Evolutionary conservation across 1,284 basidiomycete species (phyloP).

Genomic region (Paramarasmius palmivorus): DNA sequence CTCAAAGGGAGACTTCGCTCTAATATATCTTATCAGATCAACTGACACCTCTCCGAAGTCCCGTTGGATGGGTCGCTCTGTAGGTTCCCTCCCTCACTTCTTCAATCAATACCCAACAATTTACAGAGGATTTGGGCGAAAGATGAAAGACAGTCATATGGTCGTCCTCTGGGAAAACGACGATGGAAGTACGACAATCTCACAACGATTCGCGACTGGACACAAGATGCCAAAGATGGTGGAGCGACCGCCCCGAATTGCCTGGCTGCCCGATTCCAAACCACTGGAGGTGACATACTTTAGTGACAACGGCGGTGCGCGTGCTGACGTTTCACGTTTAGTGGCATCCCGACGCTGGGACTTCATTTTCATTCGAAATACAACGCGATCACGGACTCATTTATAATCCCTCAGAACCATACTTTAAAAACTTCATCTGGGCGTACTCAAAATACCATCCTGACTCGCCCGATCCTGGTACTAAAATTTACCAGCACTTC

Average conservation of each 20-base stretch:
- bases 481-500: constrained; percentile 45
- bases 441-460: constrained; percentile 52
- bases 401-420: constrained; percentile 32
- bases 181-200: constrained; percentile 40
- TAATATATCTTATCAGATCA: constrained; percentile 35
- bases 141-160: constrained; percentile 48
- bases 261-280: constrained; percentile 32
- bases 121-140: constrained; percentile 50
- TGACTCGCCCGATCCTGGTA: constrained; percentile 32
- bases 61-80: constrained; percentile 59
- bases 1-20: neutral
- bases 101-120: constrained; percentile 10
- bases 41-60: constrained; percentile 39
- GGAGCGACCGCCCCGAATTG: constrained; percentile 33
- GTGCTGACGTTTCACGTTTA: constrained; percentile 7
- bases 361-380: constrained; percentile 41
- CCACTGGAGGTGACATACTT: constrained; percentile 23
- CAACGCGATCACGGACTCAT: constrained; percentile 32
- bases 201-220: constrained; percentile 35
- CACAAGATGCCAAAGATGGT: constrained; percentile 35
- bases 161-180: constrained; percentile 48
- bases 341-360: constrained; percentile 32
- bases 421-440: constrained; percentile 45
- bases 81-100: constrained; percentile 20
- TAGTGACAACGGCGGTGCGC: neutral